Conservation (phyloP, 176 grass and related monocot genomes). For the Alloteropsis semialata region DNA sequence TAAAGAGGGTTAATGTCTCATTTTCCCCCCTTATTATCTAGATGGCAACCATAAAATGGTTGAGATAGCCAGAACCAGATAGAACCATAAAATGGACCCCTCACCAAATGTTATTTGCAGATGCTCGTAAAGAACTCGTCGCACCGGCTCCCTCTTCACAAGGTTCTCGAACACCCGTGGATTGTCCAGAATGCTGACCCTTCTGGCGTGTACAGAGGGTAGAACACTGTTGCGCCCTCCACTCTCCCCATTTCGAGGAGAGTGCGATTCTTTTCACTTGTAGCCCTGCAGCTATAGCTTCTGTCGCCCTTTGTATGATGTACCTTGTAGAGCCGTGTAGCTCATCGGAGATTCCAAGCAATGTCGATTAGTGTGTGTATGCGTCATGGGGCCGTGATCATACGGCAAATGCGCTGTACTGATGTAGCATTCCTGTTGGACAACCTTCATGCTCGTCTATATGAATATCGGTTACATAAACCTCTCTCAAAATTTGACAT, state of each 20-base stretch:
- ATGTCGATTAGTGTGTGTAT: neutral
- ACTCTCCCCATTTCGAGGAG: neutral
- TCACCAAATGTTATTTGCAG: slow-evolving; percentile 32
- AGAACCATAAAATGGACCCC: neutral
- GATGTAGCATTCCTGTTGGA: slow-evolving; percentile 7
- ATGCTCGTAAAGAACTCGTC: slow-evolving; percentile 82
- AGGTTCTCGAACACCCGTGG: slow-evolving; percentile 92
- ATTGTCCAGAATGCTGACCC: slow-evolving; percentile 90
- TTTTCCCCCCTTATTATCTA: neutral
- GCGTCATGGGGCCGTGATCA: neutral
- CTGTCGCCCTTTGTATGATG: too few species aligned
- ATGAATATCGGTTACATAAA: slow-evolving; percentile 6
- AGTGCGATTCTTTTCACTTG: neutral
- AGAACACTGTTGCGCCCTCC: neutral
- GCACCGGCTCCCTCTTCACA: slow-evolving; percentile 62
- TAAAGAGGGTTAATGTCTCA: slow-evolving; percentile 11
- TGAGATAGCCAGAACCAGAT: neutral
- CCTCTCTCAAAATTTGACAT: neutral
- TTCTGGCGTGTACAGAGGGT: slow-evolving; percentile 64
- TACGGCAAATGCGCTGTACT: slow-evolving; percentile 10
- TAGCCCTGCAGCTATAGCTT: neutral
- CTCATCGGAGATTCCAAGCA: neutral
- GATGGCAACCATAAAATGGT: neutral
- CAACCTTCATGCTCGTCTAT: neutral
- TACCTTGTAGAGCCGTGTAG: too few species aligned